phyloP scores from a whole-genome alignment of 768 basidiomycete species.

The Mycena leptocephala region DNA sequence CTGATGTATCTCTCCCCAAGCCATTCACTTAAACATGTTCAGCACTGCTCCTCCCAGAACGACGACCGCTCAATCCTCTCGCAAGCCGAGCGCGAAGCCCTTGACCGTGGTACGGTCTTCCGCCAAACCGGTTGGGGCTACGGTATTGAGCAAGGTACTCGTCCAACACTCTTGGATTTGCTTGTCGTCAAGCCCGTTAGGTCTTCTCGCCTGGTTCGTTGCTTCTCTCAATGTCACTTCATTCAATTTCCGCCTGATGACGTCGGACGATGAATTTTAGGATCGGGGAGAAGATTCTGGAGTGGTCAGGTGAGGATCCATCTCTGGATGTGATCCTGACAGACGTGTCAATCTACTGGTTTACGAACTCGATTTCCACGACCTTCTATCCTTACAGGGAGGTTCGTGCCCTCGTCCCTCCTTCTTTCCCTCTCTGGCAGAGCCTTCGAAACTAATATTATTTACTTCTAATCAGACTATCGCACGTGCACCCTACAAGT shows the following conservation, averaged over 20 bases:
- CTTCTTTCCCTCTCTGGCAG: not conserved
- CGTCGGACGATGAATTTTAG: constrained; percentile 17
- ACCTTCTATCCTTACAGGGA: constrained; percentile 24
- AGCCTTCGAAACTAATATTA: constrained; percentile 16
- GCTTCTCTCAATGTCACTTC: constrained; percentile 17
- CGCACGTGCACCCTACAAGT: constrained; percentile 13
- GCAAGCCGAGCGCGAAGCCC: constrained; percentile 23
- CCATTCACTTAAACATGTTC: constrained; percentile 23
- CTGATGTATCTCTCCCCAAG: constrained; percentile 16
- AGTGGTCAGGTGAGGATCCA: constrained; percentile 24
- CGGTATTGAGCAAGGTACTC: constrained; percentile 21
- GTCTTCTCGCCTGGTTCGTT: constrained; percentile 22
- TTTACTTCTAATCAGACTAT: constrained; percentile 8
- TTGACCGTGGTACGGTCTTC: constrained; percentile 18
- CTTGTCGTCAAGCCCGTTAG: constrained; percentile 27
- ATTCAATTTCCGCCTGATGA: constrained; percentile 20
- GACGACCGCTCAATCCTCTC: constrained; percentile 22
- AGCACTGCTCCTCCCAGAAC: constrained; percentile 13
- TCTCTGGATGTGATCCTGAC: constrained; percentile 25
- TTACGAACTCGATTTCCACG: constrained; percentile 24
- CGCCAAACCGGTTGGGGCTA: constrained; percentile 23
- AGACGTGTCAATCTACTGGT: constrained; percentile 25
- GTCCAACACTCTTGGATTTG: constrained; percentile 26
- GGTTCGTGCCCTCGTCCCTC: constrained; percentile 8
- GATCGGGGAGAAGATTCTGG: constrained; percentile 23